A percentile compares a stretch with the other conserved stretches of the same genome.
Evolutionary conservation across 331 rosid species (phyloP).

Genomic region (Acacia pycnantha): DNA sequence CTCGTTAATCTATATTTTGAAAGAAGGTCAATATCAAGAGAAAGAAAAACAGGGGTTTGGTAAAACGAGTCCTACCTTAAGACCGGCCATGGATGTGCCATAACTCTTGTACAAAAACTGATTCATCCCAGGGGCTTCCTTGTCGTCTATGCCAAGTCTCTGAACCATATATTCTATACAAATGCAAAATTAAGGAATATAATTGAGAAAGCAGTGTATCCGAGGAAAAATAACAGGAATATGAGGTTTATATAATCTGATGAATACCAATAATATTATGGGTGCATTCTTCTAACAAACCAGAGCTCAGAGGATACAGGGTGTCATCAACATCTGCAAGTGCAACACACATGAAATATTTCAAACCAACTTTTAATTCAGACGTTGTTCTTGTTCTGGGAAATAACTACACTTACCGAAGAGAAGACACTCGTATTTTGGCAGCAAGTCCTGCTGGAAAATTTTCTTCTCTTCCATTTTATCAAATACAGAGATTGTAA

Average conservation of each 20-base stretch:
- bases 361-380: not conserved
- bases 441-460: constrained; percentile 26
- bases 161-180: constrained; percentile 48
- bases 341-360: not conserved
- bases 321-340: constrained; percentile 68
- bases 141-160: constrained; percentile 50
- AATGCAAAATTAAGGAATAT: not conserved
- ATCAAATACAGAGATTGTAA: not conserved
- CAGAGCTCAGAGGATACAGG: constrained; percentile 55
- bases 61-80: constrained; percentile 35
- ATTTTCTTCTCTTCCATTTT: constrained; percentile 53
- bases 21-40: not conserved
- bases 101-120: constrained; percentile 46
- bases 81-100: constrained; percentile 77
- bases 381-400: not conserved
- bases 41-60: not conserved
- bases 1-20: not conserved
- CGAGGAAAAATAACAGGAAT: not conserved
- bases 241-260: not conserved
- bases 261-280: constrained; percentile 51
- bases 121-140: constrained; percentile 20
- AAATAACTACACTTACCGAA: constrained; percentile 37
- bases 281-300: constrained; percentile 42
- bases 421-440: constrained; percentile 55
- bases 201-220: not conserved